Evolutionary conservation across 345 rosid species (phyloP), one percentile per base, ranked within the genome.

Genomic region (Erysimum cheiranthoides): DNA sequence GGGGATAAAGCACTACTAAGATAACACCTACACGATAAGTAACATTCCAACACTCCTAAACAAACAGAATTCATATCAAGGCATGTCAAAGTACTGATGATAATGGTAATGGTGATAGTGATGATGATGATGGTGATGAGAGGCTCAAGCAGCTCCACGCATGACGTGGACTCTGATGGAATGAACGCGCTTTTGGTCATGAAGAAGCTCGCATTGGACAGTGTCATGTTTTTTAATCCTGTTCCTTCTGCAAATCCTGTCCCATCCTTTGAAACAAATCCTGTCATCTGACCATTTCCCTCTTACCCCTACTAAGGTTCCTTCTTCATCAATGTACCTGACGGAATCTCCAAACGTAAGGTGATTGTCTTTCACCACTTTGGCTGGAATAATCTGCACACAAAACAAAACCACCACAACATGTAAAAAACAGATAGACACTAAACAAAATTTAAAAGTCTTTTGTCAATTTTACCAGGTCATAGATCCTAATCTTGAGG

Each of bases 211-310:
- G 25, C 78, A 78, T 2, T 3, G 8, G 2, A 60, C 70, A 4
- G 3, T 36, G 27, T 78, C 78, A 18, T 40, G 4, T 16, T 4
- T 42, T 2, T 14, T 51, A 7, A 78, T 42, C 27, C 43, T 59
- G 35, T 78, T 78, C 35, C 81, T 78, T 34, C 81, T 68, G 30
- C 74, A 73, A 17, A 78, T 67, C 4, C 64, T 66, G 51, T 67
- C 53, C 78, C 78, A 78, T 5, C 81, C 70, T 73, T 59, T 58
- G 40, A 78, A 66, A 16, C 65, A 73, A 3, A 59, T 0, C 49
- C 73, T 66, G 1, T 61, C 27, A 50, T 78, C 74, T 7, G 73
- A 0, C 73, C 73, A 72, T 10, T 50, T 57, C 4, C 70, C 81
- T 60, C 39, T 43, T 40, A 11, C 4, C 28, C 78, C 81, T 6